Conservation (phyloP, 208 protist genomes). For the Trypanosoma vivax region DNA sequence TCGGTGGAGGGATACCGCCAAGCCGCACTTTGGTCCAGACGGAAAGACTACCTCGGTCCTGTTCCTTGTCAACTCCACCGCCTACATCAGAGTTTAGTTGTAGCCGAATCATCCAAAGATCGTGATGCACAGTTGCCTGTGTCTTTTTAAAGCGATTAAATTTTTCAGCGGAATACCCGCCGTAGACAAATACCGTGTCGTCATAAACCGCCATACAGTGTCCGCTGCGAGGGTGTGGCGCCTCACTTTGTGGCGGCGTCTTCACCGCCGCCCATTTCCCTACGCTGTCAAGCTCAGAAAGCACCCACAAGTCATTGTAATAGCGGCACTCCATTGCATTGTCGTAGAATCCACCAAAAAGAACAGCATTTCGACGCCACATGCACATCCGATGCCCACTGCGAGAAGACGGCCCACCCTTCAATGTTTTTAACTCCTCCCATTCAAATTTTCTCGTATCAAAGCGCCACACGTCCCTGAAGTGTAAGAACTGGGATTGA, state of each 20-base stretch:
- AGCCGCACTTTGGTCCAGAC: conserved; percentile 76
- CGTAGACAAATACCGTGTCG: conserved; percentile 85
- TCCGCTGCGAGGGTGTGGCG: conserved; percentile 67
- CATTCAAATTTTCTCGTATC: conserved; percentile 69
- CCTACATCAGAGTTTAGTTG: conserved; percentile 5
- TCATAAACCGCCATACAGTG: conserved; percentile 79
- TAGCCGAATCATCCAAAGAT: conserved; percentile 76
- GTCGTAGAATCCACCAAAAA: conserved; percentile 93
- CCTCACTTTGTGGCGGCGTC: conserved; percentile 32
- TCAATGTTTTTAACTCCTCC: conserved; percentile 75
- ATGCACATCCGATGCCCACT: conserved; percentile 89
- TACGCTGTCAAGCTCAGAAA: conserved; percentile 72
- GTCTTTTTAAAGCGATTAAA: conserved; percentile 88
- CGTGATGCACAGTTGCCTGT: conserved; percentile 84
- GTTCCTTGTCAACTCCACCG: neutral
- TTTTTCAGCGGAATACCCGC: conserved; percentile 83
- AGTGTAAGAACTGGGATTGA: conserved; percentile 90
- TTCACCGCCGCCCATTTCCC: conserved; percentile 57
- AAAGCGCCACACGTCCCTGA: conserved; percentile 87
- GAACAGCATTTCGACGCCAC: conserved; percentile 79
- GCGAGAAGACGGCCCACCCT: conserved; percentile 78
- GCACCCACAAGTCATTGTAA: conserved; percentile 84
- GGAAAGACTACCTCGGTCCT: conserved; percentile 14
- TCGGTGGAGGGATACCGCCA: conserved; percentile 79
- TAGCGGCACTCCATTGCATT: conserved; percentile 83